Evolutionary conservation across 2,329 filamentous ascomycete genomes (phyloP).

Genomic region (Aureobasidium namibiae): DNA sequence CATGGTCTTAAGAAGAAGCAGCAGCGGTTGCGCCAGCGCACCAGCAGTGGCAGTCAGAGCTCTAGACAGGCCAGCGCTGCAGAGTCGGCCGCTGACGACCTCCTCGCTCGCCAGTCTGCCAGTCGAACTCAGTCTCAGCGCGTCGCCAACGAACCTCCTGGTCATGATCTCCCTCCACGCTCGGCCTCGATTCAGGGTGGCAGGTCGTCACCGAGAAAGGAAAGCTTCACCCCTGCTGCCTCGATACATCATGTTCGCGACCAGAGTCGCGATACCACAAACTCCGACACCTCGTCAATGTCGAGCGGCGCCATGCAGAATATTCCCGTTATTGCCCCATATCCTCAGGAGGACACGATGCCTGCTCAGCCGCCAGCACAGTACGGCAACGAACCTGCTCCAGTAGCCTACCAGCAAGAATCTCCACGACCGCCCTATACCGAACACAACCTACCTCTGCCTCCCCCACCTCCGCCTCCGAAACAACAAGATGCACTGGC

Average conservation of each 20-base stretch:
- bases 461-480: constrained; percentile 66
- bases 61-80: constrained; percentile 38
- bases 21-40: constrained; percentile 63
- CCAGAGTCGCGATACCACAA: constrained; percentile 22
- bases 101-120: constrained; percentile 32
- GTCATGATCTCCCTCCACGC: constrained; percentile 38
- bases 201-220: constrained; percentile 36
- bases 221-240: constrained; percentile 29
- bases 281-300: constrained; percentile 56
- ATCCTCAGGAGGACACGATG: constrained; percentile 54
- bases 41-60: constrained; percentile 21
- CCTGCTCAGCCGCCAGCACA: constrained; percentile 26
- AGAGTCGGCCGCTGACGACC: constrained; percentile 38
- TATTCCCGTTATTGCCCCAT: constrained; percentile 65
- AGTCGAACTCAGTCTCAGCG: constrained; percentile 32
- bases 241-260: constrained; percentile 20
- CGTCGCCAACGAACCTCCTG: constrained; percentile 33
- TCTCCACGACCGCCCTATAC: constrained; percentile 18
- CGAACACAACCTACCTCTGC: constrained; percentile 33
- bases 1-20: constrained; percentile 97
- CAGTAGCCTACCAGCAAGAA: background rate
- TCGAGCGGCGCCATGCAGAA: constrained; percentile 72
- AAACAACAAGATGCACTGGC: constrained; percentile 86
- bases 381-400: constrained; percentile 9
- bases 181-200: constrained; percentile 38